phyloP scores from a whole-genome alignment of 2,329 filamentous ascomycete species.

The Dothidotthia symphoricarpi region DNA sequence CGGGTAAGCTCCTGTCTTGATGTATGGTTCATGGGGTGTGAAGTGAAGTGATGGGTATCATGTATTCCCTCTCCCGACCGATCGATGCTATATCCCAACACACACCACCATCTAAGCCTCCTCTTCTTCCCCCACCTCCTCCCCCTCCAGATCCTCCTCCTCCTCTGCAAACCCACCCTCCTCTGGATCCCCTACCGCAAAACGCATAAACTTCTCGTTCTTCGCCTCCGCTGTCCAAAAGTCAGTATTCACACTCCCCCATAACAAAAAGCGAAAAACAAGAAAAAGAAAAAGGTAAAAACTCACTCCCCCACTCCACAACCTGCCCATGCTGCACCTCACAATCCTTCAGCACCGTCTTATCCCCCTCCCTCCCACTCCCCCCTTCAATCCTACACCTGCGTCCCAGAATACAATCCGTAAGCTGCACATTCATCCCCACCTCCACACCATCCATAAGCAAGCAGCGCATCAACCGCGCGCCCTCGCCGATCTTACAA shows the following conservation, averaged over 20 bases:
- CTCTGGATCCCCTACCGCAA: slow-evolving; percentile 43
- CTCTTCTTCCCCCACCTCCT: slow-evolving; percentile 7
- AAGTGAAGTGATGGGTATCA: background rate
- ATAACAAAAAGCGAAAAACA: background rate
- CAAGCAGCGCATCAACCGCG: slow-evolving; percentile 80
- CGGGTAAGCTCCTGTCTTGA: too few species aligned
- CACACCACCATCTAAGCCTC: too few species aligned
- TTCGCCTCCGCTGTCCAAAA: slow-evolving; percentile 51
- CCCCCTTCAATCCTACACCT: slow-evolving; percentile 80
- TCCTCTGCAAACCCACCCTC: slow-evolving; percentile 27
- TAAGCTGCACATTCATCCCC: slow-evolving; percentile 79
- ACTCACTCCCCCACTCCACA: slow-evolving; percentile 69
- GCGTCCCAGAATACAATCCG: slow-evolving; percentile 81
- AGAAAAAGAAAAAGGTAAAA: background rate
- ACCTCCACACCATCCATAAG: slow-evolving; percentile 90
- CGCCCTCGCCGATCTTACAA: slow-evolving; percentile 82
- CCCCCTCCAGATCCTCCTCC: slow-evolving; percentile 12
- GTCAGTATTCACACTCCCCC: slow-evolving; percentile 4
- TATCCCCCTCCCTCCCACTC: slow-evolving; percentile 48
- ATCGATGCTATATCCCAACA: slow-evolving; percentile 1
- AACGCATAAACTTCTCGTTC: slow-evolving; percentile 61
- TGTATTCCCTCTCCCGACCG: background rate
- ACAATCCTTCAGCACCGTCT: slow-evolving; percentile 72
- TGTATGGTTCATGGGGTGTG: too few species aligned
- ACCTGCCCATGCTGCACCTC: slow-evolving; percentile 86